Conservation (phyloP, 148 eudicot genomes). For the Camellia granthamiana region DNA sequence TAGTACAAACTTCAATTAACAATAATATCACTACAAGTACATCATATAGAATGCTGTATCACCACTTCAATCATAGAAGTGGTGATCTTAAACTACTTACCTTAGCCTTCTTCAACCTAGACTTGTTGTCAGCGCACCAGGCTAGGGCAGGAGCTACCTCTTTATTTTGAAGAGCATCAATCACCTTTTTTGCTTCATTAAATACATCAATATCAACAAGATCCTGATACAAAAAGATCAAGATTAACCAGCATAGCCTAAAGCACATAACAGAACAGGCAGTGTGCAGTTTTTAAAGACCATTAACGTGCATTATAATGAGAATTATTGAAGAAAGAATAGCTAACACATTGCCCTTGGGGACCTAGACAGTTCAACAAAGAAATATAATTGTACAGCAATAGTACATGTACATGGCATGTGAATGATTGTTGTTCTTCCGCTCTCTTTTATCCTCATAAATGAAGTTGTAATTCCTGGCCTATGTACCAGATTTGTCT, state of each 20-base stretch:
- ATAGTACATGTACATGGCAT: not conserved
- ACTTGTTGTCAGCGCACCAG: conserved; percentile 97
- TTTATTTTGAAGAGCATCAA: conserved; percentile 88
- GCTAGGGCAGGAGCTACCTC: conserved; percentile 91
- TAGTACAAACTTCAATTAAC: not conserved
- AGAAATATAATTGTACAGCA: not conserved
- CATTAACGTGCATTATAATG: not conserved
- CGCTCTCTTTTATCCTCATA: not conserved
- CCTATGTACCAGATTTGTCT: too few relatives aligned
- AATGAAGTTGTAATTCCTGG: not conserved
- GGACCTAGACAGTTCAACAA: not conserved
- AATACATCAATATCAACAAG: conserved; percentile 95
- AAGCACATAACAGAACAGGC: not conserved
- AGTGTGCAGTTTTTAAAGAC: not conserved
- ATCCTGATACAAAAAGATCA: conserved; percentile 47
- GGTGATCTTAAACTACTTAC: conserved; percentile 27
- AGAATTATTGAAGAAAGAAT: not conserved
- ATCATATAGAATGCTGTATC: not conserved
- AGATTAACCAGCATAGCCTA: conserved; percentile 7
- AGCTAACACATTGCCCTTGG: not conserved
- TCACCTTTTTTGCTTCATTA: conserved; percentile 83
- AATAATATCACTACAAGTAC: not conserved
- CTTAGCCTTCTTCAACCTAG: conserved; percentile 92
- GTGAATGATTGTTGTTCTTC: not conserved
- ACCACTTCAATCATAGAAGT: too few relatives aligned